Percentiles rank a stretch among this genome's conserved stretches.
Evolutionary conservation across 1,284 basidiomycete species (phyloP).

Genomic region (Boletus sp.): DNA sequence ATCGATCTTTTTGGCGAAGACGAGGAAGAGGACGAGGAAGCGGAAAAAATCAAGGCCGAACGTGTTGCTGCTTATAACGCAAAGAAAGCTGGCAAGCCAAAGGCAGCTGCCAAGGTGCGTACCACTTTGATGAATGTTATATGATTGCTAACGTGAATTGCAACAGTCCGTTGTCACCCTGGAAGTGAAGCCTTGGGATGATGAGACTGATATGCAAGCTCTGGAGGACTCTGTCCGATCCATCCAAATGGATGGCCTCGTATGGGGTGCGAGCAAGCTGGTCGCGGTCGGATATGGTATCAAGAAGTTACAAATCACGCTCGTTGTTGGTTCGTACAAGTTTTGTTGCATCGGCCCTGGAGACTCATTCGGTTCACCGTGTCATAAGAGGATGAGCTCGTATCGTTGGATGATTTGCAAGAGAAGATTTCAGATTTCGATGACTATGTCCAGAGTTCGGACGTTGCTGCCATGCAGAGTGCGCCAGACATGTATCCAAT

Average conservation of each 20-base stretch:
- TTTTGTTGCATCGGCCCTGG: not conserved
- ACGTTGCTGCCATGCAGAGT: conserved; percentile 92
- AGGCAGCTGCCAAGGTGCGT: conserved; percentile 84
- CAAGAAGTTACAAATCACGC: conserved; percentile 88
- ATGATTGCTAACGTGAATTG: conserved; percentile 12
- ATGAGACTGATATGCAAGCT: conserved; percentile 95
- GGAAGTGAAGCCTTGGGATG: conserved; percentile 99
- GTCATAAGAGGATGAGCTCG: conserved; percentile 83
- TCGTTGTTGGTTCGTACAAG: conserved; percentile 82
- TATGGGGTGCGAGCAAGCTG: conserved; percentile 92
- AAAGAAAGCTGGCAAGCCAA: conserved; percentile 93
- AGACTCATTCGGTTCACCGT: conserved; percentile 9
- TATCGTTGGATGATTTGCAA: conserved; percentile 94
- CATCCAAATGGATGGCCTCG: conserved; percentile 88
- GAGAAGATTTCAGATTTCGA: conserved; percentile 87
- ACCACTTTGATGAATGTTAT: not conserved
- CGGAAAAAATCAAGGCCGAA: conserved; percentile 93
- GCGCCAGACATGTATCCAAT: conserved; percentile 30
- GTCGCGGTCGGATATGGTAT: conserved; percentile 96
- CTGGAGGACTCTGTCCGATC: conserved; percentile 85
- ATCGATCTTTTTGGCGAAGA: conserved; percentile 93
- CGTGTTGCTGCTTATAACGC: conserved; percentile 93
- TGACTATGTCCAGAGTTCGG: conserved; percentile 95
- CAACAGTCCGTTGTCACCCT: conserved; percentile 88
- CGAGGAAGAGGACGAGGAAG: conserved; percentile 91